These are phyloP conservation scores for Isoetes taiwanensis DNA, from an alignment of 75 land plant species.

Conservation along the genomic window DNA sequence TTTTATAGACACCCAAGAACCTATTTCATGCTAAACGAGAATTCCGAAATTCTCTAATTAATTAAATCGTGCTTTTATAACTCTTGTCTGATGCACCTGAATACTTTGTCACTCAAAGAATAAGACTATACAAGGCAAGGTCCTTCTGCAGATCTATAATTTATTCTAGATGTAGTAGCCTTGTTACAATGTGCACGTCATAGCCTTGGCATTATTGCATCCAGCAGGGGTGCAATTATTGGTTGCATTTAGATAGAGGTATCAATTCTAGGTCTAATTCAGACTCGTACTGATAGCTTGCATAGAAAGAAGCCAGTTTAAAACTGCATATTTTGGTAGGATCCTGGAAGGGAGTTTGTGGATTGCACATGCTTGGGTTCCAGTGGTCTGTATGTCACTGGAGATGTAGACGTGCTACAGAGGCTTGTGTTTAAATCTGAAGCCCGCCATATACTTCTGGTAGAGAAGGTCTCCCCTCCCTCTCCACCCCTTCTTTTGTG, in stretches of 20 bases:
- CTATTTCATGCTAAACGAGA: too few relatives aligned
- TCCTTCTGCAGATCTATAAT: too few relatives aligned
- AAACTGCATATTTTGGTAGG: slow-evolving; percentile 26
- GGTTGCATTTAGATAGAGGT: slow-evolving; percentile 73
- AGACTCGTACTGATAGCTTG: background rate
- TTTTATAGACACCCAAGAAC: too few relatives aligned
- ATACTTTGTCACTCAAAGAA: slow-evolving; percentile 51
- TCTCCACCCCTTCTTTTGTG: slow-evolving; percentile 9
- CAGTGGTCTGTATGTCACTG: slow-evolving; percentile 58
- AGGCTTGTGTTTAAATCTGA: slow-evolving; percentile 53
- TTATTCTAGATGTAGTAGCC: slow-evolving; percentile 88
- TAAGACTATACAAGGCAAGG: slow-evolving; percentile 61
- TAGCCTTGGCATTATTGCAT: slow-evolving; percentile 95
- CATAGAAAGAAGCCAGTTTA: background rate
- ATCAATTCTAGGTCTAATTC: background rate
- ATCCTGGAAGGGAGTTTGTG: slow-evolving; percentile 45
- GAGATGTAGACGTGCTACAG: slow-evolving; percentile 47
- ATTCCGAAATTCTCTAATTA: too few relatives aligned
- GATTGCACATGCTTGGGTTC: slow-evolving; percentile 77
- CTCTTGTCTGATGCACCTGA: slow-evolving; percentile 58
- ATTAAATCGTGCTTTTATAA: too few relatives aligned
- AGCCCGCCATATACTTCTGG: slow-evolving; percentile 75
- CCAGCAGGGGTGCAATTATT: slow-evolving; percentile 62
- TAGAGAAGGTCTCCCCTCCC: slow-evolving; percentile 96
- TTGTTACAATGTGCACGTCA: slow-evolving; percentile 64